These are phyloP conservation scores for Solanum aculeatissimum DNA, from an alignment of 305 asterid genomes.

Conservation along the genomic window DNA sequence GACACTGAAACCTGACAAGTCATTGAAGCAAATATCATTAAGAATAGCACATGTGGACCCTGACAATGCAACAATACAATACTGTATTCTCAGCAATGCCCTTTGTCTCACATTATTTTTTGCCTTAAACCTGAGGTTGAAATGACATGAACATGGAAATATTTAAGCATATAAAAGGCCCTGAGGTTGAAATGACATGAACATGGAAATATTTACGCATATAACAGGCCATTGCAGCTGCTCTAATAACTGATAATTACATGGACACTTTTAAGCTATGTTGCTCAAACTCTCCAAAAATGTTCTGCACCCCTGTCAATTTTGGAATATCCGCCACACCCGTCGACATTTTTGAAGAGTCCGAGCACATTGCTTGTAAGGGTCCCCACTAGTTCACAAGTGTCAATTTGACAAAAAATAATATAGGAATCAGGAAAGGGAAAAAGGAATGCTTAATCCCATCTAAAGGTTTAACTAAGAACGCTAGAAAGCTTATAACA, in stretches of 20 bases:
- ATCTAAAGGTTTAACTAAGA: neutral
- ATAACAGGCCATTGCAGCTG: neutral
- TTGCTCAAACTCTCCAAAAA: neutral
- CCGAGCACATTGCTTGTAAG: neutral
- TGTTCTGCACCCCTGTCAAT: neutral
- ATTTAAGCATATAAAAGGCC: neutral
- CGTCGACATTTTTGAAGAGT: neutral
- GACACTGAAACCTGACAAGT: slow-evolving; percentile 70
- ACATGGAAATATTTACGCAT: neutral
- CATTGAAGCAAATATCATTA: neutral
- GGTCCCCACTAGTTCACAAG: neutral
- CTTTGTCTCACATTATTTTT: neutral
- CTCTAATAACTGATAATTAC: neutral
- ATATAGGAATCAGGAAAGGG: neutral
- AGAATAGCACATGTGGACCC: neutral
- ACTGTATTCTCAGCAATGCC: neutral
- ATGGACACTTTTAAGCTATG: neutral
- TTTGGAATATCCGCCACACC: neutral
- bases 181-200: neutral
- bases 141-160: neutral
- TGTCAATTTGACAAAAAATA: neutral
- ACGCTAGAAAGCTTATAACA: neutral
- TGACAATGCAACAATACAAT: neutral
- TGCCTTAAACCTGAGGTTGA: neutral
- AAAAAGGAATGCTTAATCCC: neutral